A percentile compares a stretch with the other conserved stretches of the same genome.
Conservation (phyloP, 257 asterid genomes). For the Phtheirospermum japonicum region DNA sequence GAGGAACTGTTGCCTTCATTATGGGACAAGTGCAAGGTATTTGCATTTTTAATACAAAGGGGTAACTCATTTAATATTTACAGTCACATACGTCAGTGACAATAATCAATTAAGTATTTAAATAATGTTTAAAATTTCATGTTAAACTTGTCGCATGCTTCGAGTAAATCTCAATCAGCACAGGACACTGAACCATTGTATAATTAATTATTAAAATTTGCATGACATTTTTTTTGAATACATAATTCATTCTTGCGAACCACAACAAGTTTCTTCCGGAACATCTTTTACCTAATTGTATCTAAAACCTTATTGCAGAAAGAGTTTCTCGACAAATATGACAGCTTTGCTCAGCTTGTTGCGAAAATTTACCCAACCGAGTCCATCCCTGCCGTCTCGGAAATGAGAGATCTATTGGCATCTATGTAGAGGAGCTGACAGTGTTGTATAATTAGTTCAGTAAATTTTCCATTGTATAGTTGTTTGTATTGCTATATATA, state of each 20-base stretch:
- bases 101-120: conserved; percentile 14
- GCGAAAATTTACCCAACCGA: conserved; percentile 77
- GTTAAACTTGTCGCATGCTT: no score
- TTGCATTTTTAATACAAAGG: conserved; percentile 11
- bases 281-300: conserved; percentile 21
- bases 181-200: background rate
- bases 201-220: background rate
- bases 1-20: conserved; percentile 91
- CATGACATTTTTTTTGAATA: no score
- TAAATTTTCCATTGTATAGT: background rate
- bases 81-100: background rate
- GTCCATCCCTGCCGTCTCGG: conserved; percentile 73
- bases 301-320: conserved; percentile 50
- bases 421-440: conserved; percentile 33
- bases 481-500: background rate
- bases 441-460: conserved; percentile 9
- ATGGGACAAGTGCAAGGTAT: conserved; percentile 99
- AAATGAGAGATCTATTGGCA: conserved; percentile 48
- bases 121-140: background rate
- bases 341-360: conserved; percentile 88
- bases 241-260: no score
- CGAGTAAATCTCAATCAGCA: background rate
- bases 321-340: conserved; percentile 95
- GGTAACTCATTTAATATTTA: conserved; percentile 18
- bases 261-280: background rate